Conservation (phyloP, 2,329 filamentous ascomycete species). For the Mycosphaerella sp. region DNA sequence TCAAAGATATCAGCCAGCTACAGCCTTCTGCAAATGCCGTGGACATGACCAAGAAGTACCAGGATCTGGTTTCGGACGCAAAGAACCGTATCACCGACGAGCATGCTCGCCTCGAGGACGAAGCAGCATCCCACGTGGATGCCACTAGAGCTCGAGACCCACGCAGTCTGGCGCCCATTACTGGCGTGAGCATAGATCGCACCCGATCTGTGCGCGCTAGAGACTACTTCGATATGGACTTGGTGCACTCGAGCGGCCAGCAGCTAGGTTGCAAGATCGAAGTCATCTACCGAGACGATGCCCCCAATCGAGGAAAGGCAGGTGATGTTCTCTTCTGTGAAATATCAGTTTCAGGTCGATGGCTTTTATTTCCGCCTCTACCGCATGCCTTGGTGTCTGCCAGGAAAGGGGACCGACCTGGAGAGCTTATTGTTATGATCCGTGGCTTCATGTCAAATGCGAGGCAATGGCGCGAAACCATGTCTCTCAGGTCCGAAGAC, state of each 20-base stretch:
- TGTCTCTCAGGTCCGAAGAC: slow-evolving; percentile 69
- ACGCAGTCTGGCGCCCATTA: slow-evolving; percentile 64
- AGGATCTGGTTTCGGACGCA: slow-evolving; percentile 67
- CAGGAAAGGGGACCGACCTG: slow-evolving; percentile 62
- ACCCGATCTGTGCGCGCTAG: slow-evolving; percentile 77
- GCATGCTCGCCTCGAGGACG: slow-evolving; percentile 68
- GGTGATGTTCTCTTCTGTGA: slow-evolving; percentile 93
- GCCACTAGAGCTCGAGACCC: slow-evolving; percentile 72
- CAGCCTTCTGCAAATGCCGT: slow-evolving; percentile 52
- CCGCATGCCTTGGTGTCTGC: slow-evolving; percentile 67
- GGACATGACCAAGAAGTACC: slow-evolving; percentile 56
- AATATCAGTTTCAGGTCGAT: slow-evolving; percentile 67
- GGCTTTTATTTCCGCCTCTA: slow-evolving; percentile 90
- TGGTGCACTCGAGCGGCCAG: slow-evolving; percentile 85
- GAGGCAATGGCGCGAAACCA: slow-evolving; percentile 73
- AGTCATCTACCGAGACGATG: slow-evolving; percentile 75
- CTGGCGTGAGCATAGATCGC: slow-evolving; percentile 65
- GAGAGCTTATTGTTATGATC: slow-evolving; percentile 80
- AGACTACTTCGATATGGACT: slow-evolving; percentile 79
- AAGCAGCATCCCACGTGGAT: slow-evolving; percentile 79
- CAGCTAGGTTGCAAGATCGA: slow-evolving; percentile 84
- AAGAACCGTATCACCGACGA: slow-evolving; percentile 69
- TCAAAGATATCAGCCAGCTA: slow-evolving; percentile 60
- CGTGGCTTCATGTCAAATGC: slow-evolving; percentile 58
- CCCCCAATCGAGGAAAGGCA: slow-evolving; percentile 56